Evolutionary conservation across 2,329 filamentous ascomycete genomes (phyloP), one percentile per base, ranked within the genome.

Genomic region (Claviceps purpurea): DNA sequence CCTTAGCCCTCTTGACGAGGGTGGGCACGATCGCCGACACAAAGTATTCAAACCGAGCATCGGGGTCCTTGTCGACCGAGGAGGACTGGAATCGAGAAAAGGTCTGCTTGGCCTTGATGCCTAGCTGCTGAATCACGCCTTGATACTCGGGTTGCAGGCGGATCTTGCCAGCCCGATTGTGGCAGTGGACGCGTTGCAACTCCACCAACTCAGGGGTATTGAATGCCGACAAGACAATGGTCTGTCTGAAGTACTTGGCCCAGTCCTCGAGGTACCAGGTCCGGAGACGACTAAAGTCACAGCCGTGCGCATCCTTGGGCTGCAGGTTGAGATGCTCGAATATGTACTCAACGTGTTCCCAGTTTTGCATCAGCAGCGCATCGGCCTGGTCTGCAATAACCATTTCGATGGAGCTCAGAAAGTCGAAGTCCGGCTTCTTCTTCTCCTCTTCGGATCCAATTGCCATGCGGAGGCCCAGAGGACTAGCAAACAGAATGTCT

Each of bases 351-450:
- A 96, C 80, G 64, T 98, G 91, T 62, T 96, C 89, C 90, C 91
- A 97, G 66, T 95, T 97, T 67, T 98, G 93, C 89, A 96, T 96
- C 8, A 95, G 79, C 43, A 96, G 78, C 0, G 89, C 89, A 67
- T 97, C 90, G 13, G 89, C 85, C 68, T 97, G 90, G 65, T 98
- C 93, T 55, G 95, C 76, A 47, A 97, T 76, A 37, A 93, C 82
- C 50, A 98, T 69, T 68, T 98, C 93, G 60, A 98, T 87, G 1
- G 91, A 97, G 53, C 87, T 91, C 14, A 98, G 75, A 64, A 95
- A 98, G 67, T 98, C 93, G 60, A 81, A 83, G 65, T 97, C 91
- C 39, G 78, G 76, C 62, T 73, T 73, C 61, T 74, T 74, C 59
- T 75, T 73, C 16, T 73, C 75, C 57, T 77, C 80, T 62, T 87